These are phyloP conservation scores for Leccinum cinnamomeum DNA, from an alignment of 1,284 basidiomycete genomes.

Conservation along the genomic window DNA sequence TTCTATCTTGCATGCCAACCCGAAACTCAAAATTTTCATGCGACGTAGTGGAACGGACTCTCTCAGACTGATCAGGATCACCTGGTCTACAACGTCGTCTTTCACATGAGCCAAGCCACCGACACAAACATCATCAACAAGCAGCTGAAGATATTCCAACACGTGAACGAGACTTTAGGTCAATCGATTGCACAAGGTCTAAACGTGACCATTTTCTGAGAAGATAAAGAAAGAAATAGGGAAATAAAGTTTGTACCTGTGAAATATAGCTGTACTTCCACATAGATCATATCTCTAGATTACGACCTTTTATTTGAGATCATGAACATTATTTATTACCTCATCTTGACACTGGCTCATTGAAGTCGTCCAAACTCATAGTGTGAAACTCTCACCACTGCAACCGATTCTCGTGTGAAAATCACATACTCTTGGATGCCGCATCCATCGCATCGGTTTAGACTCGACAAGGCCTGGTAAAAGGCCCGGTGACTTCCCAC, in stretches of 20 bases:
- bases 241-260: not conserved
- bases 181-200: conserved; percentile 22
- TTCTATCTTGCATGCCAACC: not conserved
- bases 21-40: too few relatives aligned
- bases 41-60: conserved; percentile 22
- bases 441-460: not conserved
- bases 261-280: not conserved
- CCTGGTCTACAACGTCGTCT: conserved; percentile 19
- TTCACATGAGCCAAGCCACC: conserved; percentile 11
- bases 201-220: conserved; percentile 23
- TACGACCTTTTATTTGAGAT: not conserved
- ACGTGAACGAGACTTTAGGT: conserved; percentile 27
- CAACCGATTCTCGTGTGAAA: not conserved
- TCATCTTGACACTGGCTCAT: not conserved
- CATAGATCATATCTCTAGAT: not conserved
- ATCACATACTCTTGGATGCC: not conserved
- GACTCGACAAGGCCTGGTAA: not conserved
- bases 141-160: conserved; percentile 23
- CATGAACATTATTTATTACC: not conserved
- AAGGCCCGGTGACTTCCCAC: not conserved
- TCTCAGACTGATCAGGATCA: conserved; percentile 21
- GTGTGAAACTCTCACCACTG: not conserved
- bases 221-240: not conserved
- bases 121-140: conserved; percentile 14
- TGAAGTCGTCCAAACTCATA: not conserved